phyloP scores from a whole-genome alignment of 768 basidiomycete species.

The Rhodosporidiobolus sp. region DNA sequence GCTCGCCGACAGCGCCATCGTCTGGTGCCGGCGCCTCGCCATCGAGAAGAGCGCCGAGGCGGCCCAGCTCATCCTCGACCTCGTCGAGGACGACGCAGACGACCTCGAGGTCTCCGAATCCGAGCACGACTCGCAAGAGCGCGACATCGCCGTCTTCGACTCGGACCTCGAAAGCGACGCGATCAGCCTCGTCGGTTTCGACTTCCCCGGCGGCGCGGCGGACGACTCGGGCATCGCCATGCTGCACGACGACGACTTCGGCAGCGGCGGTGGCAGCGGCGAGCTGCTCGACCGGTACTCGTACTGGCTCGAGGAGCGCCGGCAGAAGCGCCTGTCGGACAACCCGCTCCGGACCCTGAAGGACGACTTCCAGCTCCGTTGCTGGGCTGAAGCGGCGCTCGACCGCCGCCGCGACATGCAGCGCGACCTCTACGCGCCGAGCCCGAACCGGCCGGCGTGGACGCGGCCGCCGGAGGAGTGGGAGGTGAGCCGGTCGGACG shows the following conservation, averaged over 20 bases:
- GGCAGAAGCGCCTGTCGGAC: background rate
- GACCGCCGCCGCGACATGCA: constrained; percentile 7
- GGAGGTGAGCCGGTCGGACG: constrained; percentile 2
- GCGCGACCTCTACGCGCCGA: background rate
- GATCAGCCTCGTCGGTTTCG: background rate
- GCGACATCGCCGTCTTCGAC: constrained; percentile 8
- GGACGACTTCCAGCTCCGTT: constrained; percentile 27
- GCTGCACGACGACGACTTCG: background rate
- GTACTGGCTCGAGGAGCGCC: constrained; percentile 15
- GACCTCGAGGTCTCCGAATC: background rate
- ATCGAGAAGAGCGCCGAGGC: constrained; percentile 1
- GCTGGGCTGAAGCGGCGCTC: constrained; percentile 25
- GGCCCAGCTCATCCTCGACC: constrained; percentile 15
- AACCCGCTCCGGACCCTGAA: constrained; percentile 13
- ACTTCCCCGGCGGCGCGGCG: too few relatives aligned
- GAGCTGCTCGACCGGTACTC: background rate
- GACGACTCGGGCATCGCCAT: too few relatives aligned
- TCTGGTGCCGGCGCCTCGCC: constrained; percentile 15
- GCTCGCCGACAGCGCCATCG: constrained; percentile 5
- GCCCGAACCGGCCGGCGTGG: constrained; percentile 3
- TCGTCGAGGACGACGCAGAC: constrained; percentile 31
- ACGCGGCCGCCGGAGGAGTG: background rate
- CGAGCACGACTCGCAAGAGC: background rate
- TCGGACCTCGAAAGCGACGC: background rate
- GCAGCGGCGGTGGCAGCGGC: background rate